Conservation (phyloP, 345 rosid genomes). For the Syzygium grande region DNA sequence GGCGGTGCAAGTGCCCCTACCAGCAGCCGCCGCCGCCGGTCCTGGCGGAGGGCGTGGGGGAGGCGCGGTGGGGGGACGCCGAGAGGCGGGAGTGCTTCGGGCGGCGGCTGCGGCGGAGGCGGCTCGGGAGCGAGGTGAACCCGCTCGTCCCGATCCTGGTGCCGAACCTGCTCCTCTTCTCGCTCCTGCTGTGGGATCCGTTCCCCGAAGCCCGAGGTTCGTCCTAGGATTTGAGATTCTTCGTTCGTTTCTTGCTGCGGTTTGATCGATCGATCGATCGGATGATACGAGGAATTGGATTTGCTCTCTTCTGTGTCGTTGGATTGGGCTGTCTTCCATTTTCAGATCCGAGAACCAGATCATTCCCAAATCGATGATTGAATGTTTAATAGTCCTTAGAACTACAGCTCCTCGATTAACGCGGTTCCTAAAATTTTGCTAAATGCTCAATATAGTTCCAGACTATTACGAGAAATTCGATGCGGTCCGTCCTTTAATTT, state of each 20-base stretch:
- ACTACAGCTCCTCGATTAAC: no score
- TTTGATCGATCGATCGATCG: background rate
- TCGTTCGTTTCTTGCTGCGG: background rate
- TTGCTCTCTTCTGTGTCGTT: background rate
- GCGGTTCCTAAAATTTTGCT: no score
- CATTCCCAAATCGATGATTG: background rate
- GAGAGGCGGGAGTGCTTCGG: slow-evolving; percentile 44
- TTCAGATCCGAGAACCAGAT: background rate
- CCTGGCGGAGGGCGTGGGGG: slow-evolving; percentile 58
- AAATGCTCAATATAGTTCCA: no score
- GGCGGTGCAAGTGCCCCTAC: slow-evolving; percentile 80
- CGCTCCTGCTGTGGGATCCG: slow-evolving; percentile 55
- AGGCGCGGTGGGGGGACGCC: slow-evolving; percentile 59
- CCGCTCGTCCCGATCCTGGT: slow-evolving; percentile 47
- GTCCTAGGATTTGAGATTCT: background rate
- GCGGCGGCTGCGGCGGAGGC: slow-evolving; percentile 49
- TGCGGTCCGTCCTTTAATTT: no score
- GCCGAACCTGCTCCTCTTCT: slow-evolving; percentile 50
- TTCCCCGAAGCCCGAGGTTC: slow-evolving; percentile 5
- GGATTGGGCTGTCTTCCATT: background rate
- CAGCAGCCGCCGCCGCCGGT: slow-evolving; percentile 63
- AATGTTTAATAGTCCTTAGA: no score
- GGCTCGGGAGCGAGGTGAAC: slow-evolving; percentile 22
- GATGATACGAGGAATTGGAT: background rate
- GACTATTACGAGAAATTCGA: no score